phyloP scores from a whole-genome alignment of 1,139 yeast genomes.

The Scheffersomyces segobiensis region DNA sequence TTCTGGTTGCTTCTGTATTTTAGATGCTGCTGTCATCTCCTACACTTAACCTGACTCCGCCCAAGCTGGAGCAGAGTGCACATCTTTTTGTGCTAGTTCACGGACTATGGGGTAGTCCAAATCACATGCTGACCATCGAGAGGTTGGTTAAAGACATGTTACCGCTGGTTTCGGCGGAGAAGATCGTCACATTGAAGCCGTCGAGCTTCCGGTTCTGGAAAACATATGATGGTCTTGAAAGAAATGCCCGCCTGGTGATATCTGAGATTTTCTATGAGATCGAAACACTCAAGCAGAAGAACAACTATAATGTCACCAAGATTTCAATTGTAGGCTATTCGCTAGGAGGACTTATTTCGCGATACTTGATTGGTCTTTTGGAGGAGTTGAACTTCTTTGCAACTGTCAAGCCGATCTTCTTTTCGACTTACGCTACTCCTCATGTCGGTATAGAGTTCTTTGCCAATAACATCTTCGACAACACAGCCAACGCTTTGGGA shows the following conservation, averaged over 20 bases:
- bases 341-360: constrained; percentile 42
- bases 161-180: constrained; percentile 32
- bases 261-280: constrained; percentile 62
- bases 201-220: constrained; percentile 70
- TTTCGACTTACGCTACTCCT: constrained; percentile 88
- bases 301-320: constrained; percentile 35
- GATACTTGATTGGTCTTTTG: constrained; percentile 74
- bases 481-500: constrained; percentile 59
- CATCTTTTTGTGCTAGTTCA: constrained; percentile 82
- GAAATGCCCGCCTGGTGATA: constrained; percentile 69
- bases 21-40: not conserved
- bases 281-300: constrained; percentile 45
- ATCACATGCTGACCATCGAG: constrained; percentile 66
- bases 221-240: constrained; percentile 81
- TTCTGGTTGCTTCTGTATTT: not conserved
- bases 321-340: constrained; percentile 48
- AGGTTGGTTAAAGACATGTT: constrained; percentile 47
- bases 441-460: constrained; percentile 73
- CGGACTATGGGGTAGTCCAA: constrained; percentile 87
- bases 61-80: constrained; percentile 19
- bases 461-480: constrained; percentile 40
- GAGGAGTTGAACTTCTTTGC: constrained; percentile 56
- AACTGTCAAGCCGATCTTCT: constrained; percentile 59
- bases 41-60: not conserved
- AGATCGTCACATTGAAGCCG: constrained; percentile 61